Evolutionary conservation across 192 early-diverging fungal species (phyloP).

Genomic region (Lobosporangium transversale): DNA sequence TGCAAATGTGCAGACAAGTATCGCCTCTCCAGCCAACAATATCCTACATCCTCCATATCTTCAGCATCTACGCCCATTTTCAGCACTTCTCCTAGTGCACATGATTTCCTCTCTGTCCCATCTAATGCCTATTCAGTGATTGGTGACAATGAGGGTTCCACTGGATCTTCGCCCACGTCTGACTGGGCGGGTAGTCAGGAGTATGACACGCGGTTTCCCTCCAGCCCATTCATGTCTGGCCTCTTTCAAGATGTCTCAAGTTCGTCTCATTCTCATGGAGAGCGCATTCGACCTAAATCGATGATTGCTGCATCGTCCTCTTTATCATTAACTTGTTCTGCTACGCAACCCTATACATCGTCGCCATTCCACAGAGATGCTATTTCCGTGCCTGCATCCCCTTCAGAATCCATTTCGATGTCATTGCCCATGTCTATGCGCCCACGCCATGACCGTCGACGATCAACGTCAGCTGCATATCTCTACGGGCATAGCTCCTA

Average conservation of each 20-base stretch:
- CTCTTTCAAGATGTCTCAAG: not conserved
- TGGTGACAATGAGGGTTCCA: slow-evolving; percentile 3
- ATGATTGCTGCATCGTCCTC: slow-evolving; percentile 23
- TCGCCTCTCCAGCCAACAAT: too few relatives aligned
- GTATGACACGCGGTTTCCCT: not conserved
- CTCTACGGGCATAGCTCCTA: not conserved
- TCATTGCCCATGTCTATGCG: not conserved
- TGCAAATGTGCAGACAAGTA: too few relatives aligned
- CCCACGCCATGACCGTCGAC: slow-evolving; percentile 11
- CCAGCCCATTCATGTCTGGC: not conserved
- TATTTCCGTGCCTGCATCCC: not conserved
- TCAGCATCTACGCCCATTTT: not conserved
- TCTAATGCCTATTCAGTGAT: not conserved
- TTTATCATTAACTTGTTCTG: not conserved
- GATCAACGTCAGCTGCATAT: slow-evolving; percentile 19
- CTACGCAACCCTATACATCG: slow-evolving; percentile 7
- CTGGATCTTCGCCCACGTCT: not conserved
- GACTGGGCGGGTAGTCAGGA: slow-evolving; percentile 5
- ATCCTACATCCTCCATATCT: not conserved
- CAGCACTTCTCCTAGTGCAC: not conserved
- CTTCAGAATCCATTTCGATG: not conserved
- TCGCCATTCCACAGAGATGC: slow-evolving; percentile 28
- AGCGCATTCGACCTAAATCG: slow-evolving; percentile 19
- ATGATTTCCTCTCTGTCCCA: not conserved
- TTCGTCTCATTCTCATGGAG: not conserved